Base-by-base conservation (phyloP, 257 asterid species). In the Coffea eugenioides region DNA sequence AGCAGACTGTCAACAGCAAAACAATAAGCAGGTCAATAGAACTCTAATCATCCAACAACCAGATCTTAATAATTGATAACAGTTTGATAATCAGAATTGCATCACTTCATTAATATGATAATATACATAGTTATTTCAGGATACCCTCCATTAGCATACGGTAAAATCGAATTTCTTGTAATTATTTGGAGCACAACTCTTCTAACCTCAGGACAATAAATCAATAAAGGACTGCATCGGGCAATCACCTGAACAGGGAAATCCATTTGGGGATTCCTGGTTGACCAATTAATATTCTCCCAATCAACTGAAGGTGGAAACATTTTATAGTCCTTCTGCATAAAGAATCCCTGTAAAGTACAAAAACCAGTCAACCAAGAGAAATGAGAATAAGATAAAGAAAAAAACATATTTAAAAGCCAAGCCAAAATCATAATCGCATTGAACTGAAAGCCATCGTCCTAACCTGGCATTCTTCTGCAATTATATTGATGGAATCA, bases 261-360 rank as follows among this genome's bases (percentile, higher is more conserved):
- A 85, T 95, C 98, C 93, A 92, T 91, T 81, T 89, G 99, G 20
- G 99, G 92, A 64, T 86, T 91, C 88, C 99, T 92, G 8, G 97
- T 87, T 59, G 97, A 90, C 99, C 99, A 96, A 82, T 88, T 61
- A 85, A 96, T 96, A 85, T 96, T 96, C 81, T 96, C 94, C 99
- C 98, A 96, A 81, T 96, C 85, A 41, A 94, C 97, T 69, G 98
- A 86, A 71, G 99, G 99, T 72, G 99, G 98, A 88, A 96, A 96
- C 97, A 96, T 92, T 87, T 96, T 94, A 85, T 96, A 96, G 88
- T 96, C 98, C 86, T 82, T 96, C 88, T 96, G 98, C 97, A 89
- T 88, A 83, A 96, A 96, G 86, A 96, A 96, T 71, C 99, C 99
- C 99, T 95, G 85, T 71, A 80, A 67, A 83, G 52, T 57, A 87